These are phyloP conservation scores for Paraconiothyrium sp. DNA, from an alignment of 2,329 filamentous ascomycete genomes.

Conservation along the genomic window DNA sequence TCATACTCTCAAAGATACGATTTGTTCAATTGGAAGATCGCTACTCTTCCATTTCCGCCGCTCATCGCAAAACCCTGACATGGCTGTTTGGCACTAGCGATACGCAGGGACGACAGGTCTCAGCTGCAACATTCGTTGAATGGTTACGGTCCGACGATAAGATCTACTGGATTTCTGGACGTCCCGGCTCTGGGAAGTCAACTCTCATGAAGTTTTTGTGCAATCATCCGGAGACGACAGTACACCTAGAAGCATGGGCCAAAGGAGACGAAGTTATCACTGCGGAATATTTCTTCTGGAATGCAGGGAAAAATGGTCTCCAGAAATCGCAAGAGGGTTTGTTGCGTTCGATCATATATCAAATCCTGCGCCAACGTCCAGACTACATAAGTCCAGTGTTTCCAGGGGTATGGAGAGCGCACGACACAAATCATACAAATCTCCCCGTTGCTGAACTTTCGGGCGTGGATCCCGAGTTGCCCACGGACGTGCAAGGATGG, in stretches of 20 bases:
- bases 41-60: not conserved
- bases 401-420: not conserved
- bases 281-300: not conserved
- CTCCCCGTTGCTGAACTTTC: not conserved
- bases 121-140: not conserved
- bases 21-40: not conserved
- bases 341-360: conserved; percentile 48
- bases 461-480: too few relatives aligned
- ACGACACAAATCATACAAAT: not conserved
- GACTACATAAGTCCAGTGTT: conserved; percentile 2
- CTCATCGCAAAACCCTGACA: not conserved
- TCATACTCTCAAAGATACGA: too few relatives aligned
- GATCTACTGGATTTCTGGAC: not conserved
- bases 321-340: conserved; percentile 56
- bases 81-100: not conserved
- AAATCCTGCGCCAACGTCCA: conserved; percentile 30
- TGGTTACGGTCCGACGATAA: not conserved
- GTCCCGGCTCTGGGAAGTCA: not conserved
- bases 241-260: not conserved
- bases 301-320: conserved; percentile 27
- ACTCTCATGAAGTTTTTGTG: not conserved
- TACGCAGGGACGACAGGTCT: too few relatives aligned
- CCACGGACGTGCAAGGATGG: not conserved
- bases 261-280: not conserved
- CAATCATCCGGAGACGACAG: not conserved